Base-by-base conservation (phyloP, 2,329 filamentous ascomycete genomes). In the Penicillium sp. region DNA sequence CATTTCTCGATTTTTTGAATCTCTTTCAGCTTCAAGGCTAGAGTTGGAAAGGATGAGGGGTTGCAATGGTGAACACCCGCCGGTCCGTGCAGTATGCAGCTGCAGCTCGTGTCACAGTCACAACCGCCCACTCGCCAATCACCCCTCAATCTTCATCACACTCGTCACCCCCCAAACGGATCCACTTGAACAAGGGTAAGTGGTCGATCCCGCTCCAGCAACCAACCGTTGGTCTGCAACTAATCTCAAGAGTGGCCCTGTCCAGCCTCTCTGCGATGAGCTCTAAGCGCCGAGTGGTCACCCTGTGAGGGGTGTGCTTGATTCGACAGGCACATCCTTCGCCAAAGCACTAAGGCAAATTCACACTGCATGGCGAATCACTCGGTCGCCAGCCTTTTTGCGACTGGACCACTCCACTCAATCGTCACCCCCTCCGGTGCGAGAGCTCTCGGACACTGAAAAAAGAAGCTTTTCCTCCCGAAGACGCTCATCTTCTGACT, bases 71-170 rank as follows among this genome's bases (percentile, higher is more conserved):
- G 35, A 46, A 33, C 22, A 22, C 16, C 22, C 35, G 43, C 41
- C 35, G 44, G 61, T 62, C 62, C 61, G 60, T 66, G 59, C 62
- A 62, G 53, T 33, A 11, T 44, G 49, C 39, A 52, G 50, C 63
- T 72, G 70, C 70, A 72, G 58, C 31, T 5, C 43, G 37, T 51
- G 63, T 73, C 71, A 73, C 70, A 72, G 52, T 73, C 70, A 72
- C 70, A 68, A 41, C 55, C 39, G 37, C 54, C 39, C 48, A 11
- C 54, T 62, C 62, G 57, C 65, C 66, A 69, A 62, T 67, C 64
- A 61, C 59, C 51, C 46, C 48, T 52, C 56, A 39, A 53, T 46
- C 33, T 52, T 53, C 57, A 55, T 69, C 67, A 65, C 65, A 59
- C 62, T 59, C 47, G 51, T 63, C 60, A 59, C 60, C 24, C 43